Conservation (phyloP, 2,329 filamentous ascomycete genomes). For the Hypoxylon sp. region DNA sequence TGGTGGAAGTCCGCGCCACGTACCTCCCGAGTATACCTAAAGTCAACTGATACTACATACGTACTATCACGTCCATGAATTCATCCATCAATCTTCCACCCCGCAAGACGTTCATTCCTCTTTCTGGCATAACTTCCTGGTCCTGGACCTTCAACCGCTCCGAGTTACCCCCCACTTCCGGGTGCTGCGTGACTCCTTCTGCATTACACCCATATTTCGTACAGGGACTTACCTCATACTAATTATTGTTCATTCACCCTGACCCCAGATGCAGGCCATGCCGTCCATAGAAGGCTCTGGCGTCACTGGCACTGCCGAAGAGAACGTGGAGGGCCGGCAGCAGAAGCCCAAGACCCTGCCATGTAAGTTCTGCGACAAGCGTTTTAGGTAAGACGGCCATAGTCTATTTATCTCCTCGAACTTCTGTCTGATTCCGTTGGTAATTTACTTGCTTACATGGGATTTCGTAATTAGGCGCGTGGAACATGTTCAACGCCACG, state of each 20-base stretch:
- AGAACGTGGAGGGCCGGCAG: conserved; percentile 67
- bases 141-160: conserved; percentile 51
- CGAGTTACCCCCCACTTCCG: conserved; percentile 53
- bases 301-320: conserved; percentile 59
- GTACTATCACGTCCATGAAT: conserved; percentile 53
- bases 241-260: conserved; percentile 51
- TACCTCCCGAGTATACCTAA: conserved; percentile 53
- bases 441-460: conserved; percentile 60
- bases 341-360: conserved; percentile 74
- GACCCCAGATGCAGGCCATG: conserved; percentile 64
- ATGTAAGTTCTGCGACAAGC: conserved; percentile 75
- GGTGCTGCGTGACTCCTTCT: conserved; percentile 56
- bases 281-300: conserved; percentile 65
- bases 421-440: conserved; percentile 47
- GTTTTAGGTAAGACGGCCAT: conserved; percentile 68
- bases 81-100: conserved; percentile 55
- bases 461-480: conserved; percentile 66
- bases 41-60: conserved; percentile 50
- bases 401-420: conserved; percentile 35
- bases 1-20: conserved; percentile 47
- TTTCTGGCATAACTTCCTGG: conserved; percentile 54
- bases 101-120: conserved; percentile 56
- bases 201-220: conserved; percentile 55
- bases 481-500: conserved; percentile 75
- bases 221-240: conserved; percentile 53